phyloP scores from a whole-genome alignment of 768 basidiomycete genomes.

The Mycena latifolia region DNA sequence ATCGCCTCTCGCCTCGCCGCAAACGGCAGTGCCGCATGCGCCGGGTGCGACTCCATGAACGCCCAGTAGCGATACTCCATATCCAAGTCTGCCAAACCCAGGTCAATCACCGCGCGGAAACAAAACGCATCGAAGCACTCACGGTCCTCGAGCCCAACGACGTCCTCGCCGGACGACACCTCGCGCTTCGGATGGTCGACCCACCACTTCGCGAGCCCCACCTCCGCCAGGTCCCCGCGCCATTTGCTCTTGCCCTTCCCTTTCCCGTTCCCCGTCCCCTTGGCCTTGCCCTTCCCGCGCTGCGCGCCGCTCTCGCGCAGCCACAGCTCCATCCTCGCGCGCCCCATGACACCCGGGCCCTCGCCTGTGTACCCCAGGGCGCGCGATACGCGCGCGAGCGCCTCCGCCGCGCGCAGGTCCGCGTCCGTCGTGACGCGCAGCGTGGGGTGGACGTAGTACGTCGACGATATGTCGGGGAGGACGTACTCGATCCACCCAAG shows the following conservation, averaged over 20 bases:
- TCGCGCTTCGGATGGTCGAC: constrained; percentile 74
- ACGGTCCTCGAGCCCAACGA: constrained; percentile 57
- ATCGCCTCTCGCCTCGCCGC: constrained; percentile 76
- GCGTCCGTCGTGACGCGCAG: constrained; percentile 77
- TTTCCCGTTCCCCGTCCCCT: constrained; percentile 37
- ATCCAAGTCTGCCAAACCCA: constrained; percentile 66
- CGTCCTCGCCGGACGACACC: constrained; percentile 51
- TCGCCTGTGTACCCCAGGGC: constrained; percentile 57
- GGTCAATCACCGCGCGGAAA: background rate
- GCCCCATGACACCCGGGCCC: constrained; percentile 43
- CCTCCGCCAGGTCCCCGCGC: constrained; percentile 38
- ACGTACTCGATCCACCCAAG: constrained; percentile 83
- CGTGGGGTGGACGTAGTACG: constrained; percentile 78
- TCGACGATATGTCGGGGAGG: constrained; percentile 75
- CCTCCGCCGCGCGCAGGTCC: constrained; percentile 66
- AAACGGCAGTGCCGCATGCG: constrained; percentile 69
- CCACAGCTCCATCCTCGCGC: constrained; percentile 72
- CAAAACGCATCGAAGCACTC: constrained; percentile 40
- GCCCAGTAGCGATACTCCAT: constrained; percentile 87
- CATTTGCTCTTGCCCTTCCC: constrained; percentile 29
- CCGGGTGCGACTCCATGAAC: constrained; percentile 84
- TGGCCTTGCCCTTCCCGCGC: constrained; percentile 40
- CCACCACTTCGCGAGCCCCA: constrained; percentile 64
- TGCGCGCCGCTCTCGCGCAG: constrained; percentile 57
- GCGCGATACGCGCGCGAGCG: constrained; percentile 62